Evolutionary conservation across 495 filamentous ascomycete genomes (phyloP), one percentile per base, ranked within the genome.

Genomic region (Penicillium waksmanii): DNA sequence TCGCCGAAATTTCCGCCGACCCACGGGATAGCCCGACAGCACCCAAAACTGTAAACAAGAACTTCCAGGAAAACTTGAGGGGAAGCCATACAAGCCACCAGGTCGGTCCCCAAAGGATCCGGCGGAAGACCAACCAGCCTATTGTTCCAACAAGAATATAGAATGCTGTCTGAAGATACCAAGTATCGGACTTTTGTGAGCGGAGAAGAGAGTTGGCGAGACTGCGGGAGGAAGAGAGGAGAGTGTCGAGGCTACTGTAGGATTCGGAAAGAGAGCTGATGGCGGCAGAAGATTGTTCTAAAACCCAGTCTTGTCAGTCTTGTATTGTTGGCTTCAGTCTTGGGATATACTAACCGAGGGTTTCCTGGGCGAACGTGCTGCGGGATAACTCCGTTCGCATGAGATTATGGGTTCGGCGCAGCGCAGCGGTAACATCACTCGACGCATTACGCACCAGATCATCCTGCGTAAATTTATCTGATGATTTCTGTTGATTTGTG

Each of bases 151-250:
- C 40, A 9, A 98, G 81, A 48, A 98, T 74, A 63, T 92, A 93
- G 62, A 98, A 87, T 0, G 93, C 87, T 18, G 88, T 93, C 73
- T 92, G 86, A 27, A 97, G 82, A 65, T 99, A 99, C 95, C 95
- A 99, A 3, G 92, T 95, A 72, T 98, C 95, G 42, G 88, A 93
- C 77, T 97, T 97, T 67, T 93, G 90, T 33, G 90, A 92, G 63
- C 85, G 85, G 35, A 97, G 78, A 48, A 99, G 77, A 23, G 90
- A 91, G 15, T 83, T 84, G 11, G 97, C 83, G 15, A 99, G 82
- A 57, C 84, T 88, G 56, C 86, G 82, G 18, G 88, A 90, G 36
- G 82, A 87, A 1, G 84, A 77, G 25, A 99, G 77, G 55, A 98
- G 77, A 31, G 83, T 82, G 64, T 94, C 92, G 15, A 98, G 83